phyloP scores from a whole-genome alignment of 495 filamentous ascomycete genomes.

The Cladorrhinum samala region DNA sequence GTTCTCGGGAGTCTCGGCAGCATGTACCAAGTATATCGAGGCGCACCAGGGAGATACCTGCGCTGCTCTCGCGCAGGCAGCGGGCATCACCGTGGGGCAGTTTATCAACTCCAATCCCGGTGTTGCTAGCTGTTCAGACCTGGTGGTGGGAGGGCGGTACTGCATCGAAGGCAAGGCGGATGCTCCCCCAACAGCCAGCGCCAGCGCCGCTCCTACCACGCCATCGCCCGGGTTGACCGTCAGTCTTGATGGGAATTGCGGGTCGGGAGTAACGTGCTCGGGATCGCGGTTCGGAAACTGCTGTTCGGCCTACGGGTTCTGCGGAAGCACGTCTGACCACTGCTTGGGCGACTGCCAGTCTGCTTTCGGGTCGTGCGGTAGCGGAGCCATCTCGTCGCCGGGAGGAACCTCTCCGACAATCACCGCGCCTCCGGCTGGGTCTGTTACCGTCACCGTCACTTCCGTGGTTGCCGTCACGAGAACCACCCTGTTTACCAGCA shows the following conservation, averaged over 20 bases:
- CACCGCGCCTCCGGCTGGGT: slow-evolving; percentile 1
- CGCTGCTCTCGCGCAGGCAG: slow-evolving; percentile 15
- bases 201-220: not conserved
- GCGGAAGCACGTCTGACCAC: slow-evolving; percentile 34
- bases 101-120: slow-evolving; percentile 23
- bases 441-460: slow-evolving; percentile 18
- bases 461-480: slow-evolving; percentile 7
- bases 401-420: not conserved
- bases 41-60: slow-evolving; percentile 26
- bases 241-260: slow-evolving; percentile 35
- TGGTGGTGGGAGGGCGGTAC: slow-evolving; percentile 16
- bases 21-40: slow-evolving; percentile 17
- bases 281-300: slow-evolving; percentile 37
- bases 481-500: slow-evolving; percentile 13
- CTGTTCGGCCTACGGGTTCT: slow-evolving; percentile 38
- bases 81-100: slow-evolving; percentile 24
- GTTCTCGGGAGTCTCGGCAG: slow-evolving; percentile 5
- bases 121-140: slow-evolving; percentile 21
- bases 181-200: not conserved
- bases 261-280: slow-evolving; percentile 33
- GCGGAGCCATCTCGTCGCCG: not conserved
- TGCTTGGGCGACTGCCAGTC: slow-evolving; percentile 31
- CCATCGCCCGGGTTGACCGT: slow-evolving; percentile 5
- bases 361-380: slow-evolving; percentile 29
- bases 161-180: slow-evolving; percentile 19